Evolutionary conservation across 805 yeast species (phyloP).

Genomic region (Jamesozyma rosinii): DNA sequence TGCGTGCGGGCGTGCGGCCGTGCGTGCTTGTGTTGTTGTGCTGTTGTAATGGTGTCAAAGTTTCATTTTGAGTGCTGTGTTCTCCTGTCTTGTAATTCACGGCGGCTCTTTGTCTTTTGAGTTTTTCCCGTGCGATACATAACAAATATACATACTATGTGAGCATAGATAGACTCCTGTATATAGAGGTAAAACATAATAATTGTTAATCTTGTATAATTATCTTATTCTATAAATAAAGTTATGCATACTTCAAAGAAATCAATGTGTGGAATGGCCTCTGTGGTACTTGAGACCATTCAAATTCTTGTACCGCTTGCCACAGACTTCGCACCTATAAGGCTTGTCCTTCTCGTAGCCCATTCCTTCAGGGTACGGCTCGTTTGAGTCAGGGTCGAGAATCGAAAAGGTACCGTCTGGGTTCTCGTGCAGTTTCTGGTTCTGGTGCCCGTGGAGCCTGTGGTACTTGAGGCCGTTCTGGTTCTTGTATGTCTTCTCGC

Average conservation of each 20-base stretch:
- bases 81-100: no score
- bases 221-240: no score
- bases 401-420: slow-evolving; percentile 89
- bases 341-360: slow-evolving; percentile 97
- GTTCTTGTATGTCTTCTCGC: slow-evolving; percentile 94
- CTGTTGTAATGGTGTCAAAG: background rate
- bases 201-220: no score
- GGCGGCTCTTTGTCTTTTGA: no score
- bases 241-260: no score
- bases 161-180: no score
- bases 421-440: slow-evolving; percentile 81
- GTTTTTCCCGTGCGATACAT: no score
- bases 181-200: no score
- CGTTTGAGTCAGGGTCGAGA: slow-evolving; percentile 81
- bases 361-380: slow-evolving; percentile 87
- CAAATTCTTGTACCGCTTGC: slow-evolving; percentile 89
- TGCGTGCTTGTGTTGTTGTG: background rate
- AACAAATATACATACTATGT: no score
- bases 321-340: slow-evolving; percentile 95
- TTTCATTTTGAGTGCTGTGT: background rate
- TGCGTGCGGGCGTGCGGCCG: no score
- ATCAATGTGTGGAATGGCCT: slow-evolving; percentile 96
- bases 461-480: slow-evolving; percentile 97
- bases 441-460: slow-evolving; percentile 92
- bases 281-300: slow-evolving; percentile 95